Conservation (phyloP, 495 filamentous ascomycete species). For the Bacidia gigantensis region DNA sequence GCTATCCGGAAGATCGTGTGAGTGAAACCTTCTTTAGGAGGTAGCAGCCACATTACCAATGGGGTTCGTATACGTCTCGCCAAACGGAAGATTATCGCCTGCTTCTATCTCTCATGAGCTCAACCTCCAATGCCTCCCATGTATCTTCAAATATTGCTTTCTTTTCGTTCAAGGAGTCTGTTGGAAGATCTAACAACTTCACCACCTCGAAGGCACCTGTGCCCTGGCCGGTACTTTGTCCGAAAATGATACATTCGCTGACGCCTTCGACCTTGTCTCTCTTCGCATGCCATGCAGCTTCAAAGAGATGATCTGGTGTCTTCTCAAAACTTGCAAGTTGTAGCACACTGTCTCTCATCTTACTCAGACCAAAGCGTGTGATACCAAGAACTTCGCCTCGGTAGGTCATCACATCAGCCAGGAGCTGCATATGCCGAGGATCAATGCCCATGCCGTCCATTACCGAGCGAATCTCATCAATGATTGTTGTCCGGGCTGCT, state of each 20-base stretch:
- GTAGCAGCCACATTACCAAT: no score
- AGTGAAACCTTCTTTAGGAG: no score
- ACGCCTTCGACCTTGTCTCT: conserved; percentile 82
- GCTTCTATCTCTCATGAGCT: background rate
- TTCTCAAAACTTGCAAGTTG: conserved; percentile 97
- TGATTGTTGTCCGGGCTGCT: conserved; percentile 74
- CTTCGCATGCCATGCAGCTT: conserved; percentile 82
- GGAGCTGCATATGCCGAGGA: conserved; percentile 93
- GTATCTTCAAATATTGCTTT: conserved; percentile 65
- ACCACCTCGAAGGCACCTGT: conserved; percentile 88
- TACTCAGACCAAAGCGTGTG: conserved; percentile 87
- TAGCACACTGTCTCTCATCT: conserved; percentile 90
- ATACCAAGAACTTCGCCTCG: conserved; percentile 97
- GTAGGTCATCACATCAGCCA: conserved; percentile 99
- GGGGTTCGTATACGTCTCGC: background rate
- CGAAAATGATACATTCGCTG: conserved; percentile 96
- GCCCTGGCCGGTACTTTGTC: conserved; percentile 77
- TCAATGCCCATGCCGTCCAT: conserved; percentile 94
- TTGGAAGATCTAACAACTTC: conserved; percentile 52
- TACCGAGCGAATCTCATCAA: conserved; percentile 63
- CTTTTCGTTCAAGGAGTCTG: conserved; percentile 49
- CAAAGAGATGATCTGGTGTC: conserved; percentile 94
- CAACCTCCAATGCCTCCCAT: conserved; percentile 36
- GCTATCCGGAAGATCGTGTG: no score
- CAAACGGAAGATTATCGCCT: background rate